These are phyloP conservation scores for Colletotrichum chlorophyti DNA, from an alignment of 2,329 filamentous ascomycete genomes.

Conservation along the genomic window DNA sequence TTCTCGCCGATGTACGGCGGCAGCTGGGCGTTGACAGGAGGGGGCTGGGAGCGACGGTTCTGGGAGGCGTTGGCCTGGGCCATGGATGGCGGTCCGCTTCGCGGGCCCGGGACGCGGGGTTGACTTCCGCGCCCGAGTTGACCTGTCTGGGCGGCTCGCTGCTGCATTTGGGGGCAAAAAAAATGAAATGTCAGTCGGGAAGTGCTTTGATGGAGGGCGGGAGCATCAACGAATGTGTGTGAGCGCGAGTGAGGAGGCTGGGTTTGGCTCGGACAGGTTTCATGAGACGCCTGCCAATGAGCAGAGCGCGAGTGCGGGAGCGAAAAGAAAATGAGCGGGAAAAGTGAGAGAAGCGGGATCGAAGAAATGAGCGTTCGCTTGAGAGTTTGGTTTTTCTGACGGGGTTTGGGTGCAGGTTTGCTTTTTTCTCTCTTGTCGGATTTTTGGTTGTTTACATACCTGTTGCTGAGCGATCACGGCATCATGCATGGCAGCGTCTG, in stretches of 20 bases:
- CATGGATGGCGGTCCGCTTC: slow-evolving; percentile 17
- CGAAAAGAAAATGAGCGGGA: background rate
- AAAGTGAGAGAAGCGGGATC: too few relatives aligned
- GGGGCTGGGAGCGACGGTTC: slow-evolving; percentile 23
- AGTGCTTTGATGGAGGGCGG: background rate
- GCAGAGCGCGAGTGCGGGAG: background rate
- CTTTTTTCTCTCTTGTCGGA: background rate
- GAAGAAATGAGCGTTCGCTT: background rate
- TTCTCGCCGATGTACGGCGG: slow-evolving; percentile 18
- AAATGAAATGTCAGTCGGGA: background rate
- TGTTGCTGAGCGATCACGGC: slow-evolving; percentile 27
- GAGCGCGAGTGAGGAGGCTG: background rate
- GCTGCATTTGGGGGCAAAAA: slow-evolving; percentile 18
- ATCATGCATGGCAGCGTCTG: slow-evolving; percentile 20
- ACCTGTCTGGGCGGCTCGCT: slow-evolving; percentile 15
- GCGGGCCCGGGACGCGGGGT: slow-evolving; percentile 19
- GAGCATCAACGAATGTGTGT: background rate
- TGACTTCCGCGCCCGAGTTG: slow-evolving; percentile 5
- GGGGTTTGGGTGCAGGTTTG: background rate
- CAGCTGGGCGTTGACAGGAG: slow-evolving; percentile 15
- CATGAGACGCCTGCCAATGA: background rate
- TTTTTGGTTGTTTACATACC: slow-evolving; percentile 6
- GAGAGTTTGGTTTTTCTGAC: slow-evolving; percentile 1
- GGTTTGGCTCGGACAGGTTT: background rate
- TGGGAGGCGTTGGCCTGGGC: slow-evolving; percentile 26